phyloP scores from a whole-genome alignment of 208 protist species.

The Crithidia thermophila region DNA sequence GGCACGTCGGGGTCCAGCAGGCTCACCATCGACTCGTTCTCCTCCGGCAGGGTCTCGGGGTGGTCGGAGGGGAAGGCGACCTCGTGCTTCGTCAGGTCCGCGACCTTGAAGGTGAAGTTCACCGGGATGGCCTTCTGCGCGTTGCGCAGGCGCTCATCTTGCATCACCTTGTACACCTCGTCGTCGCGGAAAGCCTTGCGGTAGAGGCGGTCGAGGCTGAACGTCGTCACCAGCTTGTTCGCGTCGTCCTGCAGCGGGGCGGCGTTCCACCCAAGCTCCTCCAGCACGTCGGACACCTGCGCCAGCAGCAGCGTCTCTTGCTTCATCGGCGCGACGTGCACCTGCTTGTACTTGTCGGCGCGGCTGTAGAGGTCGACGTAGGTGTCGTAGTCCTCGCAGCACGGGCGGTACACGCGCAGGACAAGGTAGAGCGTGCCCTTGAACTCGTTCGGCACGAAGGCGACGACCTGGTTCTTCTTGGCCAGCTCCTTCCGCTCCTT shows the following conservation, averaged over 20 bases:
- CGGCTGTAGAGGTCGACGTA: constrained; percentile 86
- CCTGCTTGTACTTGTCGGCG: constrained; percentile 78
- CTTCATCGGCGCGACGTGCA: constrained; percentile 86
- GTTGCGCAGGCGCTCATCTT: constrained; percentile 45
- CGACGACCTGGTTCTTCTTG: constrained; percentile 62
- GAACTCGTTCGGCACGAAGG: constrained; percentile 86
- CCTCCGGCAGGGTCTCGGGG: constrained; percentile 51
- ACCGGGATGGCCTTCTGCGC: constrained; percentile 63
- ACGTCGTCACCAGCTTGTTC: constrained; percentile 26
- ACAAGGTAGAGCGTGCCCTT: constrained; percentile 68
- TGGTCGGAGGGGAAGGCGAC: constrained; percentile 71
- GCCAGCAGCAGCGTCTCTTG: constrained; percentile 80
- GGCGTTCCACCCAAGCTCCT: constrained; percentile 81
- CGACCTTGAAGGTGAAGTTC: constrained; percentile 57
- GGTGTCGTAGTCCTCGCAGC: constrained; percentile 81
- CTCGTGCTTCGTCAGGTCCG: constrained; percentile 65
- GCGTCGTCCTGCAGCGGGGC: constrained; percentile 32
- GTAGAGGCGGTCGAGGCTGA: constrained; percentile 49
- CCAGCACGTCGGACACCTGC: constrained; percentile 72
- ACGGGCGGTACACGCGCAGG: constrained; percentile 68
- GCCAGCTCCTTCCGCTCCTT: constrained; percentile 64
- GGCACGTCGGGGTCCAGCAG: constrained; percentile 73
- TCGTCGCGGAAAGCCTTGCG: constrained; percentile 55
- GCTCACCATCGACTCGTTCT: constrained; percentile 84
- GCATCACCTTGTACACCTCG: constrained; percentile 53